A percentile compares a stretch with the other conserved stretches of the same genome.
Evolutionary conservation across 768 basidiomycete species (phyloP).

Genomic region (Lactarius pseudohatsudake): DNA sequence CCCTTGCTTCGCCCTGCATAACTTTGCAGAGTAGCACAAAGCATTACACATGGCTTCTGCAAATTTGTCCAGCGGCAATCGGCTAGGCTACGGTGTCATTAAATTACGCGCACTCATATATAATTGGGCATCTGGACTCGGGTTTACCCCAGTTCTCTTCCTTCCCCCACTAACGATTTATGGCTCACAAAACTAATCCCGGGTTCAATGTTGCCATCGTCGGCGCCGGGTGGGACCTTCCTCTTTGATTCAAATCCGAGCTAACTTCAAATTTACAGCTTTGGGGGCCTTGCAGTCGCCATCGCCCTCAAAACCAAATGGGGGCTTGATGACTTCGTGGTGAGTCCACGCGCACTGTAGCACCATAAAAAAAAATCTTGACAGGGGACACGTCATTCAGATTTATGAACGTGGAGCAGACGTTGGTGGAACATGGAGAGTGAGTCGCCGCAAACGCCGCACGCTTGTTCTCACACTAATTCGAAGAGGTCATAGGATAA

Average conservation of each 20-base stretch:
- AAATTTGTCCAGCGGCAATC: neutral
- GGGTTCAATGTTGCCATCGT: slow-evolving; percentile 29
- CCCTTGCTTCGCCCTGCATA: too few relatives aligned
- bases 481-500: slow-evolving; percentile 24
- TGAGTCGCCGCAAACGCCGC: slow-evolving; percentile 8
- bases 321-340: slow-evolving; percentile 35
- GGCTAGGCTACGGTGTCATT: neutral
- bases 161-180: neutral
- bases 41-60: neutral
- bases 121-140: neutral
- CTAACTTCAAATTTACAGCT: slow-evolving; percentile 16
- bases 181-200: neutral
- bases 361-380: neutral
- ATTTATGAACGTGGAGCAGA: slow-evolving; percentile 35
- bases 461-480: neutral
- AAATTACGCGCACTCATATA: neutral
- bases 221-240: slow-evolving; percentile 31
- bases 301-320: slow-evolving; percentile 37
- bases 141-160: neutral
- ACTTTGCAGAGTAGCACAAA: too few relatives aligned
- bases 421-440: slow-evolving; percentile 34
- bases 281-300: slow-evolving; percentile 34
- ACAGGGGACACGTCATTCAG: slow-evolving; percentile 23
- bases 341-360: slow-evolving; percentile 21
- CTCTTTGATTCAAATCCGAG: neutral